Conservation (phyloP, 768 basidiomycete genomes). For the Russula lepida region DNA sequence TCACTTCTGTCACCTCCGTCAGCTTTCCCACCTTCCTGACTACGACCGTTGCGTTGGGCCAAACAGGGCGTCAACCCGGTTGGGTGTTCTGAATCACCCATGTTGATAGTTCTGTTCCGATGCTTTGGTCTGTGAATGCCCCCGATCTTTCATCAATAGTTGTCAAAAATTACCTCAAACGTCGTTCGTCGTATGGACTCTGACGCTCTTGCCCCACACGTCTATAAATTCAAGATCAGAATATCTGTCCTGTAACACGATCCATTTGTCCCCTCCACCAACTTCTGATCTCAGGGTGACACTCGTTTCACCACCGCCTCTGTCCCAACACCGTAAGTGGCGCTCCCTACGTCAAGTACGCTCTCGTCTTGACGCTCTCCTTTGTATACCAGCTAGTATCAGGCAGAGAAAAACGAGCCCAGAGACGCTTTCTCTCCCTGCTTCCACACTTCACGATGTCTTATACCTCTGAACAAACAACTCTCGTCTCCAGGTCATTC, state of each 20-base stretch:
- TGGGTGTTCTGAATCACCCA: not conserved
- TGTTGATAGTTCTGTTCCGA: not conserved
- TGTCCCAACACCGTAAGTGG: not conserved
- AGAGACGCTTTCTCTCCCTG: not conserved
- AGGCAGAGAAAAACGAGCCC: not conserved
- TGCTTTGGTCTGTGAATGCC: not conserved
- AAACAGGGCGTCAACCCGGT: not conserved
- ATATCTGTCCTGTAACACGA: not conserved
- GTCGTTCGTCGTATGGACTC: not conserved
- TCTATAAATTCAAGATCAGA: conserved; percentile 14
- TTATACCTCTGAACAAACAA: not conserved
- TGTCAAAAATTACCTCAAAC: not conserved
- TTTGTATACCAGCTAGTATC: not conserved
- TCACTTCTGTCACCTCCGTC: not conserved
- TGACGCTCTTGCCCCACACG: not conserved
- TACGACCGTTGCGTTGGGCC: not conserved
- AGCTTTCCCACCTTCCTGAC: not conserved
- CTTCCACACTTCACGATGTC: not conserved
- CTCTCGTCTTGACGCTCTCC: not conserved
- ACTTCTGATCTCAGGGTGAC: not conserved
- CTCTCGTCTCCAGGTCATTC: conserved; percentile 1
- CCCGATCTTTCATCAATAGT: not conserved
- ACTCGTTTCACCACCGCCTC: not conserved
- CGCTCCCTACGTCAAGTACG: not conserved
- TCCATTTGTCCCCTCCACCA: not conserved